Evolutionary conservation across 1,284 basidiomycete species (phyloP).

Genomic region (Neotropicomus parvogracilis): DNA sequence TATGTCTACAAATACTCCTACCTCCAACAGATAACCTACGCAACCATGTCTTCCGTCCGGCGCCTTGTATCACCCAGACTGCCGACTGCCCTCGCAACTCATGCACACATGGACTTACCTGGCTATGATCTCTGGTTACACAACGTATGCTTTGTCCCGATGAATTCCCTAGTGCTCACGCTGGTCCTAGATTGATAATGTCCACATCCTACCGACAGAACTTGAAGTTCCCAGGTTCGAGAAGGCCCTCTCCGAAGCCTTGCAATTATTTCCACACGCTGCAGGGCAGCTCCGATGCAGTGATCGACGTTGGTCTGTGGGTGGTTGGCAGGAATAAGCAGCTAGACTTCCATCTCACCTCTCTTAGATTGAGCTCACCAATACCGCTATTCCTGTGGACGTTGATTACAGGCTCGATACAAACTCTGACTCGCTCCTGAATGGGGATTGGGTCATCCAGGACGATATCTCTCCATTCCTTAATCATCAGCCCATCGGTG

Average conservation of each 20-base stretch:
- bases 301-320: constrained; percentile 27
- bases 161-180: neutral
- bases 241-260: constrained; percentile 4
- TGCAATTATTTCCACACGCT: constrained; percentile 27
- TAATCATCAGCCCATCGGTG: constrained; percentile 1
- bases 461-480: constrained; percentile 21
- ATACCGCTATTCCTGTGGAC: constrained; percentile 16
- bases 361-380: constrained; percentile 22
- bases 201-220: constrained; percentile 23
- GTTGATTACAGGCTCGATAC: constrained; percentile 3
- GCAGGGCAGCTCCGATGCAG: constrained; percentile 20
- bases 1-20: too few relatives aligned
- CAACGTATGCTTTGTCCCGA: neutral
- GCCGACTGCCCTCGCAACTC: neutral
- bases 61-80: constrained; percentile 1
- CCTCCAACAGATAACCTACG: too few relatives aligned
- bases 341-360: neutral
- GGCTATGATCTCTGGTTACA: constrained; percentile 3
- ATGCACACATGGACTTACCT: constrained; percentile 2
- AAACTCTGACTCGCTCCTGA: constrained; percentile 8
- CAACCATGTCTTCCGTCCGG: neutral
- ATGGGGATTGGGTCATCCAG: constrained; percentile 25
- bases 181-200: neutral
- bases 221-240: constrained; percentile 14
- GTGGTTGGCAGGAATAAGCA: neutral